Percentiles rank a stretch among this genome's conserved stretches.
These are phyloP conservation scores for Lodderomyces theae DNA, from an alignment of 1,139 yeast species.

Conservation along the genomic window DNA sequence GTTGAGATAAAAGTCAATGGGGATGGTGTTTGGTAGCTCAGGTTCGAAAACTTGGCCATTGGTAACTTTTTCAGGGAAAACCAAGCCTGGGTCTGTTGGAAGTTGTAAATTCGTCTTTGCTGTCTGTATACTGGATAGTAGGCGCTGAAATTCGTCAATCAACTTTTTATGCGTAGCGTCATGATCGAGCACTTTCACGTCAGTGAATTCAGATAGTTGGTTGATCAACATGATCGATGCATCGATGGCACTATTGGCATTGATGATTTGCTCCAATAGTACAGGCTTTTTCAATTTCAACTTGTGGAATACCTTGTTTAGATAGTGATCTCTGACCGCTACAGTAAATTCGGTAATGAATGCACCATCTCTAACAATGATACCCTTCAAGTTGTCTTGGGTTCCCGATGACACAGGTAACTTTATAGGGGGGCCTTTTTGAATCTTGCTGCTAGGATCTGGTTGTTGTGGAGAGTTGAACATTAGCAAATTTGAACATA, in stretches of 20 bases:
- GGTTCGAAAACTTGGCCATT: constrained; percentile 31
- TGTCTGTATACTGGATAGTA: constrained; percentile 27
- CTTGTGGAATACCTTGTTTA: constrained; percentile 29
- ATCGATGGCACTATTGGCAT: constrained; percentile 33
- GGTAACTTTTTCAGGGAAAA: constrained; percentile 39
- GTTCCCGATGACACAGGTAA: constrained; percentile 39
- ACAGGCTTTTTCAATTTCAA: constrained; percentile 30
- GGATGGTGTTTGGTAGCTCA: constrained; percentile 26
- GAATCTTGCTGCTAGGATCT: constrained; percentile 24
- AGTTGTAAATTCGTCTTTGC: constrained; percentile 41
- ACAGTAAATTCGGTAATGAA: constrained; percentile 32
- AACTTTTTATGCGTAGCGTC: constrained; percentile 19
- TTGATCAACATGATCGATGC: constrained; percentile 27
- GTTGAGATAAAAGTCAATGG: constrained; percentile 41
- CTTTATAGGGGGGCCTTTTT: constrained; percentile 39
- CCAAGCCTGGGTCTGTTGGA: constrained; percentile 42
- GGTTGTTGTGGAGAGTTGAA: constrained; percentile 43
- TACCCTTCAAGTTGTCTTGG: constrained; percentile 42
- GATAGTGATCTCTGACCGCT: constrained; percentile 28
- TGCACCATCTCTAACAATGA: constrained; percentile 42
- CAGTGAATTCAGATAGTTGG: constrained; percentile 15
- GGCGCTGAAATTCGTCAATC: constrained; percentile 23
- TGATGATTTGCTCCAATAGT: constrained; percentile 31
- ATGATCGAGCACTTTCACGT: constrained; percentile 12
- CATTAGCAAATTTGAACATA: constrained; percentile 37